Base-by-base conservation (phyloP, 2,329 filamentous ascomycete genomes). In the Diaporthe velutina region DNA sequence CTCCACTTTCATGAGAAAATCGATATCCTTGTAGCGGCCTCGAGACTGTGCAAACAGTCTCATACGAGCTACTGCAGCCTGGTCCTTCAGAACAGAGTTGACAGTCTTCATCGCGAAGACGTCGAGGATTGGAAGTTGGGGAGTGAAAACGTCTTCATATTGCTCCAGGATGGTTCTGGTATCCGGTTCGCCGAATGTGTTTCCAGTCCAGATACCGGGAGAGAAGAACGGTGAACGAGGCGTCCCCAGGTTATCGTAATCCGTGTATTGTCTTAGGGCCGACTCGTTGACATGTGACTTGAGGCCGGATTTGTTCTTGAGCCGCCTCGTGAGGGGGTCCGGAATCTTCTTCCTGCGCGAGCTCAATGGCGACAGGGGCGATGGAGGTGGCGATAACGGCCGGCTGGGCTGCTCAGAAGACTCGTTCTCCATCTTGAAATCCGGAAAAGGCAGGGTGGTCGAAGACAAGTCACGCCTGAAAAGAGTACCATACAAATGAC, bases 111-210 rank as follows among this genome's bases (percentile, higher is more conserved):
- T 58, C 8, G 71, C 45, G 15, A 70, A 73, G 17, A 75, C 57
- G n/a, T 75, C 74, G 15, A 75, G 57, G 13, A 75, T 55, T 3
- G 74, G 74, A 4, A 75, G 64, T 5, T 58, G 17, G 4, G 61
- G 35, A 17, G 28, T 60, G 9, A 35, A 50, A 4, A 17, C 64
- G 22, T 75, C 71, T 30, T 70, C 64, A 3, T 71, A 48, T 22
- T 68, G 61, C 12, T 75, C 74, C 50, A 75, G 64, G 1, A 45
- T 75, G 2, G 71, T 73, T n/a, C 68, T 72, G n/a, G 50, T 17
- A 15, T 73, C 71, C 17, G 64, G 64, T 9, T 66, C 70, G 17
- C 71, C 71, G n/a, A 73, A 66, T 1, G 71, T 64, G 25, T 70
- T 73, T 10, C 30, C 33, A 8, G 55, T 66, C 71, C 74, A 73